A percentile compares a stretch with the other conserved stretches of the same genome.
phyloP scores from a whole-genome alignment of 495 filamentous ascomycete genomes.

The Neurospora terricola region DNA sequence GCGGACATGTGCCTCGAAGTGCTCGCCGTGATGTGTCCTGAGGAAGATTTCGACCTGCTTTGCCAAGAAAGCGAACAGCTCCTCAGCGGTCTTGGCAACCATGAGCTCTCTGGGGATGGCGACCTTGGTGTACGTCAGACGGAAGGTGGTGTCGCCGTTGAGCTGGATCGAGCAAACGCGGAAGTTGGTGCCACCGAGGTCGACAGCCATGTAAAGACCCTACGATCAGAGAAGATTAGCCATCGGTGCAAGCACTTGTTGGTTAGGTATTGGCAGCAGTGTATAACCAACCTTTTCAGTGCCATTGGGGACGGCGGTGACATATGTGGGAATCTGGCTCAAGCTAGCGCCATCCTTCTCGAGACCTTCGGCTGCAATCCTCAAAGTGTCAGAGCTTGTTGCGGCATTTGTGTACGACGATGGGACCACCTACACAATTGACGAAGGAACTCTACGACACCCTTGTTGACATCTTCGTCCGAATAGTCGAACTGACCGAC shows the following conservation, averaged over 20 bases:
- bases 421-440: conserved; percentile 57
- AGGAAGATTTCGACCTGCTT: conserved; percentile 86
- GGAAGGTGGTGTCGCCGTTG: conserved; percentile 87
- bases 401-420: neutral
- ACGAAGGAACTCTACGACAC: conserved; percentile 71
- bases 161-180: conserved; percentile 90
- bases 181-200: conserved; percentile 96
- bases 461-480: conserved; percentile 65
- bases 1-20: conserved; percentile 62
- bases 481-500: conserved; percentile 80
- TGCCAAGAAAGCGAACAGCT: conserved; percentile 88
- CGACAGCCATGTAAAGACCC: conserved; percentile 93
- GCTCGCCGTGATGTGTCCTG: conserved; percentile 75
- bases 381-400: neutral
- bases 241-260: neutral
- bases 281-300: conserved; percentile 69
- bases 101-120: conserved; percentile 84
- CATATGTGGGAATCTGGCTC: conserved; percentile 94
- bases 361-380: conserved; percentile 60
- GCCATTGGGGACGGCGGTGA: conserved; percentile 91
- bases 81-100: conserved; percentile 74
- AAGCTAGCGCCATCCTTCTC: conserved; percentile 66
- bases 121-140: conserved; percentile 82
- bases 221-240: conserved; percentile 26
- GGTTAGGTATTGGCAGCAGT: neutral